Base-by-base conservation (phyloP, 1,284 basidiomycete species). In the Singerocomus rubriflavus region DNA sequence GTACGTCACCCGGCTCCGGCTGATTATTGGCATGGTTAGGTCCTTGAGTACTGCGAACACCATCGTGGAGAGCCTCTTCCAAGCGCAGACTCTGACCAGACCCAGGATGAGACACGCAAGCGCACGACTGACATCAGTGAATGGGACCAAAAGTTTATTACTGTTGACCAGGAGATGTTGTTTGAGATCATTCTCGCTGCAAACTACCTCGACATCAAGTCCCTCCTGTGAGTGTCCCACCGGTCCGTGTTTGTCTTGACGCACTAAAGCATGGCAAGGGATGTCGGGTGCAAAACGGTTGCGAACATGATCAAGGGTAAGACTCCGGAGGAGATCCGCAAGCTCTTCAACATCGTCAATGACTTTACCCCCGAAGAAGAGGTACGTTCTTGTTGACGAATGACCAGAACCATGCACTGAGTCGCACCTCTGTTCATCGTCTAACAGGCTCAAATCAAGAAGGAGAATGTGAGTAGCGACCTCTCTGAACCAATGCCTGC, bases 221-320 rank as follows among this genome's bases (percentile, higher is more conserved):
- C 95, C 33, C 82, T 99, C 41, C 84, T 99, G 94, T 96, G 61
- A 62, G 89, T 78, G 27, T 21, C 39, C 14, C 27, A 14, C 39
- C 13, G 40, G 39, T 27, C 9, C 41, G 41, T 14, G 39, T 50
- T 40, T 21, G n/a, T 41, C 35, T 12, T 9, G n/a, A 48, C 13
- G 44, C 36, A 54, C 39, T 48, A 37, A 51, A 34, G 47, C 31
- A 11, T 30, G 26, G 44, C 26, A 63, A 96, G 93, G 59, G 97
- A 99, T 68, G 94, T 99, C 54, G 97, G 97, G 1, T 99, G 97
- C 84, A 98, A 99, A 82, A 99, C 96, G 13, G 97, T 99, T 9
- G 97, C 97, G 27, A 98, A 99, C 81, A 99, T 99, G 97, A 97
- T 97, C 79, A 97, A 97, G 77, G 94, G 94, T 38, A 97, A 97